These are phyloP conservation scores for fission yeast (Schizosaccharomyces pombe) DNA, from an alignment of 805 yeast genomes.

Conservation along the genomic window DNA sequence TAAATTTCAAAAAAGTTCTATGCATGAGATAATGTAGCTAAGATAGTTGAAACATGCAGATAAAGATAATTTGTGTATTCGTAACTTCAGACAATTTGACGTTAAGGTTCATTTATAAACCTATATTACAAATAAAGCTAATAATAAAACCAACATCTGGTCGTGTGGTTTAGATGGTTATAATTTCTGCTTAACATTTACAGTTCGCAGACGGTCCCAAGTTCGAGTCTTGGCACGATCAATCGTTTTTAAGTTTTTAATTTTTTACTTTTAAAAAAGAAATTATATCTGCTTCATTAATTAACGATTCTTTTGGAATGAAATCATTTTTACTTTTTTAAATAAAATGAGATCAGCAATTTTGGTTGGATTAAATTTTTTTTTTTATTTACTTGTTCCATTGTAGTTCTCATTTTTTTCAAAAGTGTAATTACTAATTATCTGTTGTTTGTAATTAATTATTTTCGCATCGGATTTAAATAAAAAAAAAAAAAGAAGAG, in stretches of 20 bases:
- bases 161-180: background rate
- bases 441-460: too few species aligned
- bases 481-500: too few species aligned
- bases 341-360: too few species aligned
- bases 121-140: background rate
- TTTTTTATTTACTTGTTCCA: too few species aligned
- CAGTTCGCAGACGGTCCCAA: slow-evolving; percentile 1
- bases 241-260: background rate
- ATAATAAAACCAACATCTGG: background rate
- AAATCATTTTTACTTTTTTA: too few species aligned
- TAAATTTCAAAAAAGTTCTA: too few species aligned
- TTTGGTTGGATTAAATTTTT: too few species aligned
- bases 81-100: background rate
- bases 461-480: too few species aligned
- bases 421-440: too few species aligned
- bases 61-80: too few species aligned
- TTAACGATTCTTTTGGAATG: background rate
- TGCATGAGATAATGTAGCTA: background rate
- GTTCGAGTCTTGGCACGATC: slow-evolving; percentile 3
- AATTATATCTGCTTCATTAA: background rate
- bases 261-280: background rate
- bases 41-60: background rate
- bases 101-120: background rate
- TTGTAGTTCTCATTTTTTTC: too few species aligned
- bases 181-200: background rate